Evolutionary conservation across 2,329 filamentous ascomycete species (phyloP), one percentile per base, ranked within the genome.

Genomic region (Zelopaecilomyces penicillatus): DNA sequence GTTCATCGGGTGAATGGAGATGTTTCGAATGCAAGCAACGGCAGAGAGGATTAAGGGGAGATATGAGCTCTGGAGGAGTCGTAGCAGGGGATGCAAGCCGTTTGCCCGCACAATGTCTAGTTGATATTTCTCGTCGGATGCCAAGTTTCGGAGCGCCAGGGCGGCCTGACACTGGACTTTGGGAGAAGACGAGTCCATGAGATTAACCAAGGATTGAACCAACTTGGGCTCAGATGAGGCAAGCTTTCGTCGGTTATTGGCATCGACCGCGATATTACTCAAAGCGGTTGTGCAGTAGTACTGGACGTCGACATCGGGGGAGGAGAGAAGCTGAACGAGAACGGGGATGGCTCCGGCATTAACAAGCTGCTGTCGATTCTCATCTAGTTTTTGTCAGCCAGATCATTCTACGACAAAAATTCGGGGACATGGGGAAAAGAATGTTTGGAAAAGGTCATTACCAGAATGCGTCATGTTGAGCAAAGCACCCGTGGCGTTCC

Each of bases 391-490:
- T 19, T 19, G 19, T 19, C 19, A 19, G 19, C 19, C 19, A 19
- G 2, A 35, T 5, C 11, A 28, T n/a, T 2, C 5, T 6, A 27
- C 44, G 6, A 34, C 8, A 9, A 34, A 34, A 12, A 9, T 12
- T 34, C 32, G 12, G 12, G 32, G 19, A 19, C 19, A 19, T 12
- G 32, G 32, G 32, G 12, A 34, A 12, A 34, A 34, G 8, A 34
- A 9, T 34, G 12, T 12, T 34, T 34, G 12, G 19, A 19, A 19
- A 19, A 19, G 19, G 19, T 19, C 19, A 19, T 48, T 79, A 95
- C 89, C 89, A 52, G 90, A 97, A 71, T 98, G 93, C 57, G 93
- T 98, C 93, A 98, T 98, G 67, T 98, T 98, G 53, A 98, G 76
- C 46, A 98, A 71, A 38, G 93, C 93, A 43, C 93, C 93, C 1